phyloP scores from a whole-genome alignment of 2,329 filamentous ascomycete genomes.

The Verticillium nonalfalfae region DNA sequence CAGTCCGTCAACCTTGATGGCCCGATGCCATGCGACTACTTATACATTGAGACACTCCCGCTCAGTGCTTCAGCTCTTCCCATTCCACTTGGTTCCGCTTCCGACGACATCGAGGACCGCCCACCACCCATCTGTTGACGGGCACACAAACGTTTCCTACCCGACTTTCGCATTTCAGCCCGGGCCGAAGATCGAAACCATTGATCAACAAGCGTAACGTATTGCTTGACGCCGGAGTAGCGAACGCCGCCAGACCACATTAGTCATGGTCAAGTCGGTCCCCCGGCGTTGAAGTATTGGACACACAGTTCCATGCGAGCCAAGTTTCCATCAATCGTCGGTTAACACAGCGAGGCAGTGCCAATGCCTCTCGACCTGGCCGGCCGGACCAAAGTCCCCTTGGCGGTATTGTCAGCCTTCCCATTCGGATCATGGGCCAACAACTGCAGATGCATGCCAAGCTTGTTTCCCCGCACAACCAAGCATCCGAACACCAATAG shows the following conservation, averaged over 20 bases:
- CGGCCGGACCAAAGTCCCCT: neutral
- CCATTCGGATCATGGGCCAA: neutral
- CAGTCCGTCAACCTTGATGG: neutral
- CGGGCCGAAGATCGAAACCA: too few relatives aligned
- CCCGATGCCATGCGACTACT: neutral
- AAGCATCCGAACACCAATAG: neutral
- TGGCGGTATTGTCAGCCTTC: neutral
- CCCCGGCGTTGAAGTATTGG: too few relatives aligned
- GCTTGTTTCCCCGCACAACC: neutral
- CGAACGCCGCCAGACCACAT: too few relatives aligned
- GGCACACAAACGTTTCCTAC: too few relatives aligned
- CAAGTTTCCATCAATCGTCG: neutral
- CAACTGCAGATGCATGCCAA: neutral
- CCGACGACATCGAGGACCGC: neutral
- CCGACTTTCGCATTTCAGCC: too few relatives aligned
- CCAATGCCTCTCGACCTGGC: neutral
- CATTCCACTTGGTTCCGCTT: neutral
- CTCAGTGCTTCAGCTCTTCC: neutral
- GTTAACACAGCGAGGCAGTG: neutral
- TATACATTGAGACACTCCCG: neutral
- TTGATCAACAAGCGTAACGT: too few relatives aligned
- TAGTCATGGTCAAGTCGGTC: too few relatives aligned
- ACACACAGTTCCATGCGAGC: too few relatives aligned
- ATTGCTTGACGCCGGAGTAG: too few relatives aligned
- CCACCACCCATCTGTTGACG: too few relatives aligned